These are phyloP conservation scores for Grigorovia transvaalensis DNA, from an alignment of 805 yeast genomes.

Conservation along the genomic window DNA sequence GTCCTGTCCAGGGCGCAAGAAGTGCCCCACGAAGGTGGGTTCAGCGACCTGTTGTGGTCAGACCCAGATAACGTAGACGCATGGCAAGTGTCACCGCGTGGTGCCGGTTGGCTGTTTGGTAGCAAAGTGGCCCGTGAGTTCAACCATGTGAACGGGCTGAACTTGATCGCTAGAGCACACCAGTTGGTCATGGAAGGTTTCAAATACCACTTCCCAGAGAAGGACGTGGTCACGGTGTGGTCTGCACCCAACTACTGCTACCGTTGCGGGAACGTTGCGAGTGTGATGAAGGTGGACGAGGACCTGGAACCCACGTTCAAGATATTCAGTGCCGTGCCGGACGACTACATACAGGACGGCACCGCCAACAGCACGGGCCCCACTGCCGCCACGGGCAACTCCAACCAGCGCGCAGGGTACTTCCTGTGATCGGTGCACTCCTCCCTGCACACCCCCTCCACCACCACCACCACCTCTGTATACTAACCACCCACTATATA, in stretches of 20 bases:
- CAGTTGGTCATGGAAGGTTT: conserved; percentile 98
- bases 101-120: conserved; percentile 98
- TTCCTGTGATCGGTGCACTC: conserved; percentile 25
- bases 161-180: conserved; percentile 89
- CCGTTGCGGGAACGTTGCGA: conserved; percentile 95
- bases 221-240: conserved; percentile 97
- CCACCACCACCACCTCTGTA: too few species aligned
- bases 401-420: conserved; percentile 29
- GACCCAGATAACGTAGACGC: conserved; percentile 97
- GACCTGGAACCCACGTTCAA: conserved; percentile 80
- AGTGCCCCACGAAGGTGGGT: conserved; percentile 98
- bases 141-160: conserved; percentile 85
- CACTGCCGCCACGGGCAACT: conserved; percentile 16
- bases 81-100: conserved; percentile 97
- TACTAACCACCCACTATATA: too few species aligned
- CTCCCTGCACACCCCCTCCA: too few species aligned
- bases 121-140: conserved; percentile 89
- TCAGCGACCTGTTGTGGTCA: conserved; percentile 94
- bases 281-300: conserved; percentile 93
- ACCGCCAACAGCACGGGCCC: conserved; percentile 10
- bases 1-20: conserved; percentile 94
- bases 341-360: conserved; percentile 38
- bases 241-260: conserved; percentile 95
- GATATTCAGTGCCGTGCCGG: conserved; percentile 92
- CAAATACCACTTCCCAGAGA: conserved; percentile 90